Base-by-base conservation (phyloP, 2,329 filamentous ascomycete species). In the Diatrype stigma region DNA sequence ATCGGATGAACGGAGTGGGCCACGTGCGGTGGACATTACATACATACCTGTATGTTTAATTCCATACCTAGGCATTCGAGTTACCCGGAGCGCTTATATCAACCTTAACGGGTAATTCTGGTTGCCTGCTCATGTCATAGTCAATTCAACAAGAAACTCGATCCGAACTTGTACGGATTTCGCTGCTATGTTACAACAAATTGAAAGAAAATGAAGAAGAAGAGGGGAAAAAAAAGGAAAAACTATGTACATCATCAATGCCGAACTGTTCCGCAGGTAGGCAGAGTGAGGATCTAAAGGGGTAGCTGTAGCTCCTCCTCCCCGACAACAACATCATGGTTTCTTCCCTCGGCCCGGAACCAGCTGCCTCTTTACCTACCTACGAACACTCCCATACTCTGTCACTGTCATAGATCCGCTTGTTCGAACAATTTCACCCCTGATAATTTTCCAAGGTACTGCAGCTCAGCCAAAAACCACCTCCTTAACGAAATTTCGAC, bases 381-480 rank as follows among this genome's bases (percentile, higher is more conserved):
- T 37, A 37, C 17, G 2, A n/a, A 17, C 16, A 6, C 34, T n/a
- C 6, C 34, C 34, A 3, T 3, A 14, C 16, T 17, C 17, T 37
- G 7, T 37, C 10, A 40, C 19, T 30, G 26, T 30, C 26, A 6
- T 30, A 30, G 26, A 30, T 30, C 26, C 5, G 26, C 26, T 47
- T 47, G 30, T 35, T 47, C 45, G 17, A 47, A 47, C 3, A 47
- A 7, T 28, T 47, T 47, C 21, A 47, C 34, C 17, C 45, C 45
- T 23, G 30, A 8, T 23, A 26, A 23, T 16, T 35, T 37, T 23
- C 45, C 45, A 35, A 37, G 19, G 22, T 35, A 23, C 10, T 23
- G 45, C 30, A 47, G 17, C 12, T 47, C 17, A 21, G 4, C 19
- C 34, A n/a, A 17, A n/a, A 32, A 47, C 30, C 45, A 47, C 10